Evolutionary conservation across 257 asterid genomes (phyloP).

Genomic region (Fraxinus cuspidata): DNA sequence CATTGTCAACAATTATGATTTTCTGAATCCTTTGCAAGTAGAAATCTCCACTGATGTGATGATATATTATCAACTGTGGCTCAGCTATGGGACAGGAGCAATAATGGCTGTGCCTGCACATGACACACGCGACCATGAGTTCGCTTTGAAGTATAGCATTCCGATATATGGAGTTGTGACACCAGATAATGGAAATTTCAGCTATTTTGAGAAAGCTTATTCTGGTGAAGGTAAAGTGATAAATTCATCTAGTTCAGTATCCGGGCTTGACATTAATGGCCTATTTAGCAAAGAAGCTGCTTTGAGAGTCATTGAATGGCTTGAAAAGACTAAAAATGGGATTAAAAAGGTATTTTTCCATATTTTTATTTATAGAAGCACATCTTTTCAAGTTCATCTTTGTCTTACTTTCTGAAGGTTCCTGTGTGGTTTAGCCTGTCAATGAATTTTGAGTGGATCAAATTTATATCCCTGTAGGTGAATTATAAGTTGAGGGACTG

Average conservation of each 20-base stretch:
- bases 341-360: conserved; percentile 62
- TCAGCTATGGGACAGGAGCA: conserved; percentile 99
- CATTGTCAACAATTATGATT: background rate
- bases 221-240: conserved; percentile 79
- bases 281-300: conserved; percentile 75
- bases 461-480: conserved; percentile 52
- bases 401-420: conserved; percentile 19
- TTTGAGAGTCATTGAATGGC: conserved; percentile 78
- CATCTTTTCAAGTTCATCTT: background rate
- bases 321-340: conserved; percentile 76
- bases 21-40: conserved; percentile 6
- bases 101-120: conserved; percentile 99
- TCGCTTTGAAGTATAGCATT: conserved; percentile 77
- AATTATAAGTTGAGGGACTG: conserved; percentile 94
- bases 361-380: background rate
- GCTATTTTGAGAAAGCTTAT: conserved; percentile 56
- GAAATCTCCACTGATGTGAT: conserved; percentile 20
- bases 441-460: conserved; percentile 10
- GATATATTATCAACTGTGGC: conserved; percentile 28
- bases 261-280: conserved; percentile 84
- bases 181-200: conserved; percentile 59
- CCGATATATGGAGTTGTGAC: conserved; percentile 75
- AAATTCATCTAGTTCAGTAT: conserved; percentile 70
- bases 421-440: conserved; percentile 10
- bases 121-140: conserved; percentile 93